These are phyloP conservation scores for Dothistroma septosporum DNA, from an alignment of 2,329 filamentous ascomycete genomes.

Conservation along the genomic window DNA sequence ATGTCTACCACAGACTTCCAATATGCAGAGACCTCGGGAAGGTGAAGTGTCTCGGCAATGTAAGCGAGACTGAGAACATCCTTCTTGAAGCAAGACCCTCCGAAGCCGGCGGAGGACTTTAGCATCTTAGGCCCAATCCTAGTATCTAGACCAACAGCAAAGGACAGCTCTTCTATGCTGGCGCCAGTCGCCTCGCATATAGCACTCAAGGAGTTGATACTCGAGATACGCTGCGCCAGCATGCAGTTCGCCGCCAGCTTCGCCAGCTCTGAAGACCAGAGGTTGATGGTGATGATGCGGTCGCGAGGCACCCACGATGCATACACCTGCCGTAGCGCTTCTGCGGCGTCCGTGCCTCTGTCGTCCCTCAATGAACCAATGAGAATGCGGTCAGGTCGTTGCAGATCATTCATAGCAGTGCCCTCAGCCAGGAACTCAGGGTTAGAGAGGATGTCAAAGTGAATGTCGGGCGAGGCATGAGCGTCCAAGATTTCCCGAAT, in stretches of 20 bases:
- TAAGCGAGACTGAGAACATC: conserved; percentile 72
- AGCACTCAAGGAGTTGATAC: conserved; percentile 76
- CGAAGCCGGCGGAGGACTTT: conserved; percentile 71
- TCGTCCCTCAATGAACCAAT: conserved; percentile 65
- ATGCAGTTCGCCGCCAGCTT: conserved; percentile 78
- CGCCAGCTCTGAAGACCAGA: conserved; percentile 73
- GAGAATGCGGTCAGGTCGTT: conserved; percentile 67
- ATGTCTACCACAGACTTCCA: conserved; percentile 71
- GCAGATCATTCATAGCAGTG: conserved; percentile 67
- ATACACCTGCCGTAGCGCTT: conserved; percentile 62
- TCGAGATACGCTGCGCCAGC: conserved; percentile 74
- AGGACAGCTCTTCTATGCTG: conserved; percentile 68
- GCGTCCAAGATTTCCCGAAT: conserved; percentile 61
- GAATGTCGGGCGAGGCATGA: conserved; percentile 55
- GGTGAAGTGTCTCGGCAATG: conserved; percentile 64
- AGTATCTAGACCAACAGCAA: conserved; percentile 61
- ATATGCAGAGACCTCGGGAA: conserved; percentile 69
- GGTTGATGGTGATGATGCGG: conserved; percentile 67
- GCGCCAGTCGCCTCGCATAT: conserved; percentile 74
- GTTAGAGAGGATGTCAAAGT: conserved; percentile 75
- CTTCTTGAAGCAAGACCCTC: conserved; percentile 78
- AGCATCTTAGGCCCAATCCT: conserved; percentile 71
- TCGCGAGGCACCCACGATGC: conserved; percentile 64
- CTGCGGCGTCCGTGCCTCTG: conserved; percentile 59
- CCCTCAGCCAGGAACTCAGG: conserved; percentile 78